Percentiles rank a stretch among this genome's conserved stretches.
Evolutionary conservation across 306 rosid genomes (phyloP).

Genomic region (Malus domestica): DNA sequence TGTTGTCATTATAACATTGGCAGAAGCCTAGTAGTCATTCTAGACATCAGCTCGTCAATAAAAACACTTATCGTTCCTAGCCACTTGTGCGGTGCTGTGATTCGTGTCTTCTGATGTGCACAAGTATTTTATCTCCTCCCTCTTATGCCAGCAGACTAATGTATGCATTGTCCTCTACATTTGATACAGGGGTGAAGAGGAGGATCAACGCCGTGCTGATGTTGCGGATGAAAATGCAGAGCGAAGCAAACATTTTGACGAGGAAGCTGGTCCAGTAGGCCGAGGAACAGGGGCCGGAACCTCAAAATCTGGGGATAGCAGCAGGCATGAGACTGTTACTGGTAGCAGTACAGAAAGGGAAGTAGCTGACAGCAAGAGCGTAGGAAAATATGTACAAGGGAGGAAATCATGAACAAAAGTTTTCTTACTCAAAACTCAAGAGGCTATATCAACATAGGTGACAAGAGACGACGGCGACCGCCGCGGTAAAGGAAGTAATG

Average conservation of each 20-base stretch:
- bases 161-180: background rate
- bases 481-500: background rate
- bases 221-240: conserved; percentile 36
- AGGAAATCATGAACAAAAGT: background rate
- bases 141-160: background rate
- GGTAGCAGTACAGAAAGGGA: conserved; percentile 1
- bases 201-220: conserved; percentile 27
- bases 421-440: background rate
- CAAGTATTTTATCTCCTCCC: background rate
- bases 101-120: background rate
- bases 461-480: background rate
- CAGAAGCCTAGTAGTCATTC: background rate
- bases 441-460: background rate
- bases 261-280: conserved; percentile 39
- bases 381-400: conserved; percentile 8
- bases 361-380: conserved; percentile 1
- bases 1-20: background rate
- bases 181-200: conserved; percentile 55
- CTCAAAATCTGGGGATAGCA: conserved; percentile 31
- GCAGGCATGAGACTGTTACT: background rate
- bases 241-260: conserved; percentile 32
- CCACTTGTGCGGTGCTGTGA: background rate
- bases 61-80: background rate
- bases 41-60: background rate
- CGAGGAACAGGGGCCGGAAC: conserved; percentile 32